Percentiles rank a stretch among this genome's conserved stretches.
These are phyloP conservation scores for Penicillium crystallinum DNA, from an alignment of 495 filamentous ascomycete species.

Conservation along the genomic window DNA sequence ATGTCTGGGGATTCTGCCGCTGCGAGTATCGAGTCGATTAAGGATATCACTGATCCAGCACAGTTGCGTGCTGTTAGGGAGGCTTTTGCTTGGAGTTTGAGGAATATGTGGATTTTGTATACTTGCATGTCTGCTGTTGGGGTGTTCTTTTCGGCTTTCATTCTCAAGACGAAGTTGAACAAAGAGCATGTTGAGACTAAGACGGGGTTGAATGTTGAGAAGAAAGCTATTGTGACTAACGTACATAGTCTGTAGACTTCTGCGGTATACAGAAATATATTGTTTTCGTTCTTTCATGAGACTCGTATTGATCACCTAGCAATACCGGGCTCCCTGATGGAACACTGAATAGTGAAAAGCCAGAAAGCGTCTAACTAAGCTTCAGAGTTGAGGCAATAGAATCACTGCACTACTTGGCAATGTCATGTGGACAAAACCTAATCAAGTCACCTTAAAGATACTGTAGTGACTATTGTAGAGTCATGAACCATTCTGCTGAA, in stretches of 20 bases:
- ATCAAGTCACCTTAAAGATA: too few relatives aligned
- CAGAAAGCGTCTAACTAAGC: too few relatives aligned
- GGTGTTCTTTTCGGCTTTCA: slow-evolving; percentile 49
- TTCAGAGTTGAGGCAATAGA: too few relatives aligned
- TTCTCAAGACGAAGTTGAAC: slow-evolving; percentile 46
- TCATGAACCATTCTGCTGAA: too few relatives aligned
- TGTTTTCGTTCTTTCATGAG: too few relatives aligned
- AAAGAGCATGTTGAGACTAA: slow-evolving; percentile 60
- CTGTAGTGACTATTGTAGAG: too few relatives aligned
- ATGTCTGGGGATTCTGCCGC: slow-evolving; percentile 47
- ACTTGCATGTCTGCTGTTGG: slow-evolving; percentile 47
- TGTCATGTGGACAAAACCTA: too few relatives aligned
- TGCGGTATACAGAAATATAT: too few relatives aligned
- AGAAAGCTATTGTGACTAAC: slow-evolving; percentile 8
- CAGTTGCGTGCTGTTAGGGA: slow-evolving; percentile 45
- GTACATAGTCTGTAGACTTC: background rate
- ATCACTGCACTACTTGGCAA: too few relatives aligned
- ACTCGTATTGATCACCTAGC: too few relatives aligned
- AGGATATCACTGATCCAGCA: slow-evolving; percentile 35
- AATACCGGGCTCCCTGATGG: too few relatives aligned
- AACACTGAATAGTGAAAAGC: too few relatives aligned
- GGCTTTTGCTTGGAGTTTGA: slow-evolving; percentile 55
- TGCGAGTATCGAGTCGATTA: slow-evolving; percentile 47
- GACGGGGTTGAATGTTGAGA: slow-evolving; percentile 33
- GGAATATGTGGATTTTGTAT: slow-evolving; percentile 60